A percentile compares a stretch with the other conserved stretches of the same genome.
These are phyloP conservation scores for Neoboletus subvelutipes DNA, from an alignment of 768 basidiomycete species.

Conservation along the genomic window DNA sequence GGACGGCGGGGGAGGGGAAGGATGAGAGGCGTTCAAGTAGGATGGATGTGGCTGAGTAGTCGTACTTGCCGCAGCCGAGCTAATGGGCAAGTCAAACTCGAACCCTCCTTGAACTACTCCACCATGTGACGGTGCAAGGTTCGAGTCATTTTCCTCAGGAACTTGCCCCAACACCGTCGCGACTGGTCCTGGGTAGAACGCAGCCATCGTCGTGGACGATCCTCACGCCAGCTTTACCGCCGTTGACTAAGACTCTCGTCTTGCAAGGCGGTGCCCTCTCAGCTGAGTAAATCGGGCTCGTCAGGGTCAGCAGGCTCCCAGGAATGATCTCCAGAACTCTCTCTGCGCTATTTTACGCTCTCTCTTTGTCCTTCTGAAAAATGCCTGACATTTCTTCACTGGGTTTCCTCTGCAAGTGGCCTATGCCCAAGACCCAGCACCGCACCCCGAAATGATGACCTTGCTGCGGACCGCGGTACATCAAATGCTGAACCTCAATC, in stretches of 20 bases:
- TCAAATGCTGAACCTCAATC: neutral
- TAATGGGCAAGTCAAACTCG: constrained; percentile 65
- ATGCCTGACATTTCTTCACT: neutral
- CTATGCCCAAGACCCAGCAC: constrained; percentile 11
- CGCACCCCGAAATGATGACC: neutral
- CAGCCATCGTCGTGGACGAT: constrained; percentile 26
- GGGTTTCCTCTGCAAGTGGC: neutral
- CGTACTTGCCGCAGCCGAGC: constrained; percentile 16
- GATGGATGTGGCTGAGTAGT: constrained; percentile 26
- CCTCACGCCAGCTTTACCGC: constrained; percentile 1
- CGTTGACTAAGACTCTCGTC: constrained; percentile 14
- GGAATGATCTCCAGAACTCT: neutral
- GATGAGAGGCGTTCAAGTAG: constrained; percentile 9
- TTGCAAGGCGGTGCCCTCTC: constrained; percentile 24
- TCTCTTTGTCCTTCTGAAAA: neutral
- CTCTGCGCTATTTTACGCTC: neutral
- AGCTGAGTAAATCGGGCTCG: constrained; percentile 18
- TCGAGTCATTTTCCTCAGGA: constrained; percentile 47
- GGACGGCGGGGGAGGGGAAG: constrained; percentile 13
- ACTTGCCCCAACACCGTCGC: constrained; percentile 47
- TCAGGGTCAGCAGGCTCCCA: constrained; percentile 10
- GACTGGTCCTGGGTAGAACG: constrained; percentile 50
- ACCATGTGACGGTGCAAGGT: constrained; percentile 51
- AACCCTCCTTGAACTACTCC: constrained; percentile 49
- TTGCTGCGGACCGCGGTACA: neutral